Evolutionary conservation across 1,284 basidiomycete genomes (phyloP).

Genomic region (Lentinula novae-zelandiae): DNA sequence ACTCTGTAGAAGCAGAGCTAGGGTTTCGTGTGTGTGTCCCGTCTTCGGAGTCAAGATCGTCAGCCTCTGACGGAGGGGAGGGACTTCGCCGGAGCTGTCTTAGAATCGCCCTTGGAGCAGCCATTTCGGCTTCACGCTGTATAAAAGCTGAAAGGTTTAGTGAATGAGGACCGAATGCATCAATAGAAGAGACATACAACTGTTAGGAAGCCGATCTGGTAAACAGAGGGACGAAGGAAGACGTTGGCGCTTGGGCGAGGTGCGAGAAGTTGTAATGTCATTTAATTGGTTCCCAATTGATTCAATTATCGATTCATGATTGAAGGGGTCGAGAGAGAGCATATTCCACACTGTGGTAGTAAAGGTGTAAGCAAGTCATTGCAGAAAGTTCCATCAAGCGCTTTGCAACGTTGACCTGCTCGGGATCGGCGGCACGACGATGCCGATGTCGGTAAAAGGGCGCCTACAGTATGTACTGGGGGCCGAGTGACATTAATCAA

Average conservation of each 20-base stretch:
- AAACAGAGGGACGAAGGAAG: slow-evolving; percentile 54
- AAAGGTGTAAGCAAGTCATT: not conserved
- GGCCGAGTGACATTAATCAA: too few relatives aligned
- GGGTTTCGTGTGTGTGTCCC: slow-evolving; percentile 8
- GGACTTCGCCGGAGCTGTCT: slow-evolving; percentile 43
- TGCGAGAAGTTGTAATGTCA: slow-evolving; percentile 14
- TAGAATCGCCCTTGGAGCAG: slow-evolving; percentile 50
- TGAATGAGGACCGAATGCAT: slow-evolving; percentile 16
- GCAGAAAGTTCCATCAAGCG: too few relatives aligned
- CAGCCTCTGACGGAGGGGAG: slow-evolving; percentile 28
- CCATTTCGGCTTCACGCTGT: slow-evolving; percentile 58
- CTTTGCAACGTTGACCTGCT: too few relatives aligned
- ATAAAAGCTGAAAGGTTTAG: slow-evolving; percentile 50
- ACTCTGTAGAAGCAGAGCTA: slow-evolving; percentile 5
- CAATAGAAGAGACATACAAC: slow-evolving; percentile 36
- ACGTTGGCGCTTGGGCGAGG: slow-evolving; percentile 27
- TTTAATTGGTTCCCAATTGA: slow-evolving; percentile 32
- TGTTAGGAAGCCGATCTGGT: slow-evolving; percentile 62
- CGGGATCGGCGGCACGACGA: too few relatives aligned
- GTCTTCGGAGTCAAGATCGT: slow-evolving; percentile 4
- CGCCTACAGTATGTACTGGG: too few relatives aligned
- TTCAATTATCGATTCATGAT: slow-evolving; percentile 50
- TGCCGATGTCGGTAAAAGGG: too few relatives aligned
- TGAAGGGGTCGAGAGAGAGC: slow-evolving; percentile 33
- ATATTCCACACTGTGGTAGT: not conserved